Base-by-base conservation (phyloP, 257 asterid genomes). In the Cinchona pubescens region DNA sequence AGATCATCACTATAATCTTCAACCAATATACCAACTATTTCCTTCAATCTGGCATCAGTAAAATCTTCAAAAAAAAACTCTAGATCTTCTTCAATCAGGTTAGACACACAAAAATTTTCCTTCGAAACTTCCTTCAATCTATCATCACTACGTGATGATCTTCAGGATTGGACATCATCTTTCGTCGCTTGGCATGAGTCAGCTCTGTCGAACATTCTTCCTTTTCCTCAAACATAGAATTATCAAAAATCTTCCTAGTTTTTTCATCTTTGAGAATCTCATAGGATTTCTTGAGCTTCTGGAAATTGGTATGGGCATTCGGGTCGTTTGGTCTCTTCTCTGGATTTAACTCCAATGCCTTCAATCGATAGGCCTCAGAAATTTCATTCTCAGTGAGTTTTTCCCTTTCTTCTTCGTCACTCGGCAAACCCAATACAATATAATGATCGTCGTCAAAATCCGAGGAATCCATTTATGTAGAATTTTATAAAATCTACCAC, bases 131-230 rank as follows among this genome's bases (percentile, higher is more conserved):
- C n/a, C n/a, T n/a, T n/a, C n/a, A n/a, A n/a, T n/a, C n/a, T n/a
- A n/a, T n/a, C n/a, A n/a, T n/a, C n/a, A n/a, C n/a, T n/a, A n/a
- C n/a, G n/a, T n/a, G n/a, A n/a, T n/a, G n/a, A n/a, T 85, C 89
- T 76, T 90, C 95, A 72, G 90, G 95, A 82, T 88, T 92, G 7
- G 95, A 86, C 96, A 86, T 86, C 97, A 92, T 90, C 78, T 86
- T 92, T 18, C 83, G 75, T 30, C 93, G 92, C 86, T 92, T 92
- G 60, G 92, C 78, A 65, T 90, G n/a, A n/a, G n/a, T n/a, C n/a
- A n/a, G n/a, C n/a, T 92, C 16, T 85, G 95, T 27, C 82, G 86
- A 3, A 7, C 95, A 90, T 13, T 79, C 88, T 85, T 92, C 73
- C 83, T 95, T 56, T 87, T 82, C 67, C 88, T 87, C 43, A 92